phyloP scores from a whole-genome alignment of 2,329 filamentous ascomycete species.

The Claviceps quebecensis region DNA sequence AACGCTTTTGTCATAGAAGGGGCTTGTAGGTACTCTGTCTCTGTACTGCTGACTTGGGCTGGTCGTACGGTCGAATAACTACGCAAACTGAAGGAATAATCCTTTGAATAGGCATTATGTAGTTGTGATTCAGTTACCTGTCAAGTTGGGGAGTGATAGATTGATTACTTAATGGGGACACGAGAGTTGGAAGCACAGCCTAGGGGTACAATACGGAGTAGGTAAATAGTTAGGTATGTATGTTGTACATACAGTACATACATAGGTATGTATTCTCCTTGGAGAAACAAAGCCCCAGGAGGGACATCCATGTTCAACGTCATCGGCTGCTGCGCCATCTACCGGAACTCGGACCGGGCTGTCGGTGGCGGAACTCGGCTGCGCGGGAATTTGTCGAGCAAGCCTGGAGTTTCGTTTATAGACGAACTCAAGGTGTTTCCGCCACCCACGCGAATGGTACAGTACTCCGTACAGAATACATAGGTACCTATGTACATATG shows the following conservation, averaged over 20 bases:
- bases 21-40: too few relatives aligned
- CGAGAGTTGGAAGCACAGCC: neutral
- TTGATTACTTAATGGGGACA: neutral
- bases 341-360: constrained; percentile 5
- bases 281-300: neutral
- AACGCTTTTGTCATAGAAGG: neutral
- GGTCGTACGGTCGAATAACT: neutral
- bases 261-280: neutral
- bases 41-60: neutral
- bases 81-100: neutral
- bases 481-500: too few relatives aligned
- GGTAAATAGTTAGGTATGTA: too few relatives aligned
- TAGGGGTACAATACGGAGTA: neutral
- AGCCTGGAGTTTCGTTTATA: neutral
- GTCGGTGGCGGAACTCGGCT: constrained; percentile 8
- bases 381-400: neutral
- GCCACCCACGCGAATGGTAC: constrained; percentile 8
- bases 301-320: neutral
- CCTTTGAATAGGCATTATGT: too few relatives aligned
- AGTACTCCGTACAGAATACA: constrained; percentile 5
- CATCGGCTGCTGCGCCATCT: neutral
- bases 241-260: too few relatives aligned
- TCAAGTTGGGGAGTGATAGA: too few relatives aligned
- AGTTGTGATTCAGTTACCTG: too few relatives aligned
- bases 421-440: neutral